Evolutionary conservation across 441 rosid genomes (phyloP).

Genomic region (Syzygium malaccense): DNA sequence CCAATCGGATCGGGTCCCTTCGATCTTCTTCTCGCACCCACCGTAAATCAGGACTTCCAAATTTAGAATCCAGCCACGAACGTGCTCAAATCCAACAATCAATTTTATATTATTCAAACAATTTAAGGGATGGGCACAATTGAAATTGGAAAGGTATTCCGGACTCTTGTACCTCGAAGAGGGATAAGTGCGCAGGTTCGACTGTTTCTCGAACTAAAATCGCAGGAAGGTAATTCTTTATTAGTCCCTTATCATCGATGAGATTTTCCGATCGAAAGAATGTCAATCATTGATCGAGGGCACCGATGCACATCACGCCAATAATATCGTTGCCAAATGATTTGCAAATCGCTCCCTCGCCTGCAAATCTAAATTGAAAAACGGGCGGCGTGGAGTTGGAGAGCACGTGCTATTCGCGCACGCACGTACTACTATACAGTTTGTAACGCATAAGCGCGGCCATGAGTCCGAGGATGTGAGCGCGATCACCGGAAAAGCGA

Average conservation of each 20-base stretch:
- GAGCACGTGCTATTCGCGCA: background rate
- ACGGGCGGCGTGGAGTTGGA: background rate
- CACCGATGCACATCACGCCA: background rate
- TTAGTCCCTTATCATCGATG: accelerated
- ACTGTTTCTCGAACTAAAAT: background rate
- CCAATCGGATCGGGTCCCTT: too few species aligned
- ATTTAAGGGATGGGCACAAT: background rate
- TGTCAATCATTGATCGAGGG: background rate
- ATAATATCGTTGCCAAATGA: background rate
- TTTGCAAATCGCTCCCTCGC: background rate
- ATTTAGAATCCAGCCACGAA: too few species aligned
- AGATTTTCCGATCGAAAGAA: background rate
- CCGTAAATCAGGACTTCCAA: too few species aligned
- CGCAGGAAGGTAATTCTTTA: background rate
- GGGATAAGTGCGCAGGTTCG: background rate
- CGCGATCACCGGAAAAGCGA: too few species aligned
- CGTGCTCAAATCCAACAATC: too few species aligned
- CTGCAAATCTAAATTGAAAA: background rate
- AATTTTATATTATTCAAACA: too few species aligned
- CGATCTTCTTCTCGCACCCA: too few species aligned
- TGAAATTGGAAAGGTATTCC: background rate
- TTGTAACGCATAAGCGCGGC: background rate
- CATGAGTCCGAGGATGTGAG: background rate
- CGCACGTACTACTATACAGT: accelerated
- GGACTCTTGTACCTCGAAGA: background rate